Percentiles rank a stretch among this genome's conserved stretches.
phyloP scores from a whole-genome alignment of 108 stramenopile genomes.

The Ochromonas danica region DNA sequence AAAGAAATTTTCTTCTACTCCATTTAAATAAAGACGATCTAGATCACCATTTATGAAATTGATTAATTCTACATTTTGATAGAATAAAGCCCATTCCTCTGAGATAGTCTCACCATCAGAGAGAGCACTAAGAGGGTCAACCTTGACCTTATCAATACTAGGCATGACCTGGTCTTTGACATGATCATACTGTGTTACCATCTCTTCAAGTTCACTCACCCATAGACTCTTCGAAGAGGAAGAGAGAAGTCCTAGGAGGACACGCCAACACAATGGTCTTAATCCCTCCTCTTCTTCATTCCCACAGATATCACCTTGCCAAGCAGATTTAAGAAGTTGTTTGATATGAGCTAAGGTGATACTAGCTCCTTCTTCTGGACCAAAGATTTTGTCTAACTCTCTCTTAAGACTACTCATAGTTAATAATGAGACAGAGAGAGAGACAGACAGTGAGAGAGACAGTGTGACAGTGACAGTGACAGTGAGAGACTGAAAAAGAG shows the following conservation, averaged over 20 bases:
- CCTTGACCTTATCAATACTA: background rate
- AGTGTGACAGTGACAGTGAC: too few species aligned
- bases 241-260: constrained; percentile 27
- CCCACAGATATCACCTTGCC: constrained; percentile 5
- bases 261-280: constrained; percentile 25
- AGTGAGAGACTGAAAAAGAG: too few species aligned
- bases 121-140: background rate
- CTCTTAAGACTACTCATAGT: background rate
- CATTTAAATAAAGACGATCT: constrained; percentile 18
- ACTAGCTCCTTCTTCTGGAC: background rate
- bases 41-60: constrained; percentile 32
- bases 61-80: constrained; percentile 9
- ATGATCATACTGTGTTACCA: background rate
- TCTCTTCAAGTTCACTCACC: background rate
- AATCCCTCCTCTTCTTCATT: background rate
- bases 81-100: background rate
- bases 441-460: too few species aligned
- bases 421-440: too few species aligned
- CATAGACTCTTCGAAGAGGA: background rate
- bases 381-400: background rate
- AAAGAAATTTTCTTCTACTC: constrained; percentile 17
- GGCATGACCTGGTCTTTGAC: background rate
- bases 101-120: background rate
- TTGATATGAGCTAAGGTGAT: background rate
- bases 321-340: background rate